These are phyloP conservation scores for Termitomyces titanicus DNA, from an alignment of 768 basidiomycete genomes.

Conservation along the genomic window DNA sequence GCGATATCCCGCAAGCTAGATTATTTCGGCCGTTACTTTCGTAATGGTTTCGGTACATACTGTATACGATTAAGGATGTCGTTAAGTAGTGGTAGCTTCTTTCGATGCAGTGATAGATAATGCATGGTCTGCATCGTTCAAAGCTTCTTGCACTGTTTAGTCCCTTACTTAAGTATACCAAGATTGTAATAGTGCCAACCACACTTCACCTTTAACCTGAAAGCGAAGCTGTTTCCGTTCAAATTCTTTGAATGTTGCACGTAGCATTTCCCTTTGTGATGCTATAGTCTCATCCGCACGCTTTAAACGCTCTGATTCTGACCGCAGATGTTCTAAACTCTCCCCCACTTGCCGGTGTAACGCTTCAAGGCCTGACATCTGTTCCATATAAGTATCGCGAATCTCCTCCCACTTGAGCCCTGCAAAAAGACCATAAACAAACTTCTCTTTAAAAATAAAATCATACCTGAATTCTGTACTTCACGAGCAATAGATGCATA, in stretches of 20 bases:
- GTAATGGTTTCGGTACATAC: background rate
- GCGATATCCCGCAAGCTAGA: too few species aligned
- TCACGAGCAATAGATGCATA: slow-evolving; percentile 37
- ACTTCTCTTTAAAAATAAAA: background rate
- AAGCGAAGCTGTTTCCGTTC: slow-evolving; percentile 39
- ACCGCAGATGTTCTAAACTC: slow-evolving; percentile 37
- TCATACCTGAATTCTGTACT: slow-evolving; percentile 33
- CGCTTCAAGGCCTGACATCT: slow-evolving; percentile 55
- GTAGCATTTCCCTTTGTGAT: slow-evolving; percentile 33
- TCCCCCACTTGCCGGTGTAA: slow-evolving; percentile 53
- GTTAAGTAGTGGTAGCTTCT: background rate
- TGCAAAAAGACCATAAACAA: slow-evolving; percentile 21
- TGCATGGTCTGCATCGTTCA: slow-evolving; percentile 36
- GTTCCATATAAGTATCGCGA: slow-evolving; percentile 54
- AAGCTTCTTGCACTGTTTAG: slow-evolving; percentile 36
- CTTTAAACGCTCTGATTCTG: slow-evolving; percentile 41
- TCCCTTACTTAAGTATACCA: background rate
- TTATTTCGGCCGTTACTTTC: background rate
- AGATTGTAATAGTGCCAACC: background rate
- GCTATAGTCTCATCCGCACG: slow-evolving; percentile 40
- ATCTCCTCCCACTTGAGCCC: slow-evolving; percentile 59
- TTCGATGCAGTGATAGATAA: slow-evolving; percentile 26
- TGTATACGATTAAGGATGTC: background rate
- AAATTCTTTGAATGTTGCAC: slow-evolving; percentile 37
- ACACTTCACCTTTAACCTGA: slow-evolving; percentile 38